Evolutionary conservation across 2,329 filamentous ascomycete species (phyloP), one percentile per base, ranked within the genome.

Genomic region (Periconia sp.): DNA sequence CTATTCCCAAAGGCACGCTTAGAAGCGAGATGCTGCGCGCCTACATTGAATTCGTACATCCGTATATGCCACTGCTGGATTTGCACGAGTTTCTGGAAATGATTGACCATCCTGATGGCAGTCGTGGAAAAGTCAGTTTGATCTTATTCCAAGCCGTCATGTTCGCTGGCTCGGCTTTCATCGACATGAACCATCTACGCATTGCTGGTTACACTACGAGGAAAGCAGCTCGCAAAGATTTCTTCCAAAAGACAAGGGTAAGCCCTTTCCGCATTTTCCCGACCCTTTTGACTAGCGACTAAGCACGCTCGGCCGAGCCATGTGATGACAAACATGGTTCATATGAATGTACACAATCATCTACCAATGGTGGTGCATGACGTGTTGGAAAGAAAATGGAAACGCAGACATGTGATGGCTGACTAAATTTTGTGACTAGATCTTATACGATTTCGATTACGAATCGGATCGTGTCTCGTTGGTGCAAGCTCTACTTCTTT

Each of bases 391-490:
- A 8, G 23, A 19, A 42, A 42, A 42, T 10, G 8, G 14, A 31
- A 14, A 17, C 35, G 33, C 14, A 20, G 18, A 23, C 37, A 11
- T 45, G 18, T 41, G 41, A n/a, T n/a, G 23, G 8, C 23, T 37
- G 35, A 37, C 44, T 30, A 47, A 50, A 49, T 33, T 23, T 46
- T 8, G 23, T 27, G 23, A 27, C 7, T 63, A 91, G 86, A 82
- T 94, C 2, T 81, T 97, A 17, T 97, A 97, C 75, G 92, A 97
- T 71, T 95, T 96, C 62, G 93, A 97, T 73, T 96, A 95, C 73
- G 93, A 97, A 74, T 85, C 87, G 43, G 92, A 97, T 72, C 89
- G 92, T 48, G 87, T 97, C 53, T 85, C 91, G 18, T 82, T 97
- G 20, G 91, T 97, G 15, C 93, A 97, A 74, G 88, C 90, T 5